Evolutionary conservation across 306 rosid species (phyloP), one percentile per base, ranked within the genome.

Genomic region (Rosa chinensis): DNA sequence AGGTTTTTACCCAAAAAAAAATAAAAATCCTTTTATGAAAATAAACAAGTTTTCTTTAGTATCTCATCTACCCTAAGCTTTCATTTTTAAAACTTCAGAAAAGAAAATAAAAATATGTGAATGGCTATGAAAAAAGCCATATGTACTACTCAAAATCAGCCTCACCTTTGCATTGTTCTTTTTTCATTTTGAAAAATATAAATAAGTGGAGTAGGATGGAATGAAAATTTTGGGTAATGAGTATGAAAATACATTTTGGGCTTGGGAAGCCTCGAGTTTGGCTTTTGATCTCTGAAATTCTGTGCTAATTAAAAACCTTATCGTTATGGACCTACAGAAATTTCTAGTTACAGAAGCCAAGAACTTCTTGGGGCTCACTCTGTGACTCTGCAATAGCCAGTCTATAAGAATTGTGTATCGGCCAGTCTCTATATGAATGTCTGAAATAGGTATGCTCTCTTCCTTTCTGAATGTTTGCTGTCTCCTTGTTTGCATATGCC

Each of bases 401-500:
- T 48, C 50, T 37, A 10, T 73, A 37, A 55, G 77, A 20, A 25
- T 32, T 44, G 14, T 44, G 37, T 5, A 21, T 17, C 20, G 13
- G 66, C 52, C 66, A 11, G 66, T 73, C n/a, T 48, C 50, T 53
- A 32, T 55, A 20, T 73, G 77, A 20, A 43, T 32, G 8, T 14
- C 70, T 64, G 70, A 28, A 37, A 44, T 16, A 55, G 66, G 37
- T 20, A 50, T 72, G 47, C 69, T 78, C 62, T 55, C 49, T 55
- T 59, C 79, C 28, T 56, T 49, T 12, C 53, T 47, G 48, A 78
- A 70, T 55, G 20, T 62, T 63, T 37, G 66, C 13, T 71, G 39
- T 74, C 61, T 82, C 70, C 66, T 78, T 77, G 75, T 83, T 58
- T 69, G 40, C 73, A 76, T 83, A 81, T 87, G 72, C 76, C 59